phyloP scores from a whole-genome alignment of 495 filamentous ascomycete species.

The Penicillium angulare region DNA sequence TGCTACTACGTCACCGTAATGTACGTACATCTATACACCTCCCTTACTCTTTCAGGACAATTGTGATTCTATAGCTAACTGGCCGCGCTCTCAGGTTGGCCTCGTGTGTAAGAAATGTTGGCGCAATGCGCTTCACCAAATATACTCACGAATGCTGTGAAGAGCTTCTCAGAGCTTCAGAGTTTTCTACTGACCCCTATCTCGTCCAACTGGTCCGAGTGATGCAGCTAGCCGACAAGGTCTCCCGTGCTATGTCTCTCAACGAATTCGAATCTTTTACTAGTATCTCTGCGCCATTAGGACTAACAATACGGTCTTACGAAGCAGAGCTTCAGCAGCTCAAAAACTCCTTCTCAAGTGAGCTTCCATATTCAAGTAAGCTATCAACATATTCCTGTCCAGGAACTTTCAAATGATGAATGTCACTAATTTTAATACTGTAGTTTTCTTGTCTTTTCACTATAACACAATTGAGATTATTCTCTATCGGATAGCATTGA shows the following conservation, averaged over 20 bases:
- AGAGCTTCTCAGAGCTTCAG: constrained; percentile 8
- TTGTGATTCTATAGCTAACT: neutral
- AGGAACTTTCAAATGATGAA: too few relatives aligned
- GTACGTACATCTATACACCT: constrained; percentile 13
- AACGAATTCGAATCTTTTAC: constrained; percentile 5
- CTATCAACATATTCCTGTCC: too few relatives aligned
- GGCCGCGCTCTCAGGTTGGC: constrained; percentile 22
- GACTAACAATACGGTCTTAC: constrained; percentile 19
- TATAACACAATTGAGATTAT: constrained; percentile 24
- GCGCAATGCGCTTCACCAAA: constrained; percentile 27
- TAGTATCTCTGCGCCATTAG: constrained; percentile 10
- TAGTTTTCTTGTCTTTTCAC: constrained; percentile 10
- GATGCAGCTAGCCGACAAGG: constrained; percentile 20
- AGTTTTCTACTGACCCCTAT: constrained; percentile 19
- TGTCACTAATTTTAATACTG: too few relatives aligned
- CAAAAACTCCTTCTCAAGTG: constrained; percentile 11
- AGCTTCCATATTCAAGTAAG: constrained; percentile 17
- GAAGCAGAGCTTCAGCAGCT: constrained; percentile 15
- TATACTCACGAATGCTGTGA: constrained; percentile 28
- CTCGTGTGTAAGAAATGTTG: constrained; percentile 27
- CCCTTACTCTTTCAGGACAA: neutral
- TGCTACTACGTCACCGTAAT: constrained; percentile 33
- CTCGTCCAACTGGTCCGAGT: constrained; percentile 28
- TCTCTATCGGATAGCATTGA: constrained; percentile 22
- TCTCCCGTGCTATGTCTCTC: constrained; percentile 5